Percentiles rank a stretch among this genome's conserved stretches.
phyloP scores from a whole-genome alignment of 1,284 basidiomycete genomes.

The Takashimella tepidaria region DNA sequence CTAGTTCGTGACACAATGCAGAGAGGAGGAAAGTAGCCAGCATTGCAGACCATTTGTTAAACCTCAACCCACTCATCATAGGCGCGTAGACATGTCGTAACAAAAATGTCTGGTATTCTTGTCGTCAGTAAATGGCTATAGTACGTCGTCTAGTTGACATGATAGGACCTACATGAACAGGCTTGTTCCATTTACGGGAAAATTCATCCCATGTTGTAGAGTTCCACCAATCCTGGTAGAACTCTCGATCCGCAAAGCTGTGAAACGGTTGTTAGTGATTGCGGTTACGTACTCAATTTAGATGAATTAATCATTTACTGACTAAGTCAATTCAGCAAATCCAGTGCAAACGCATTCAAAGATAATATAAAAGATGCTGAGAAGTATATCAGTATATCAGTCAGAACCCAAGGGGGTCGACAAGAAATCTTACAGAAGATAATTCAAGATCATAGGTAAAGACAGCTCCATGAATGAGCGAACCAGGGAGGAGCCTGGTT shows the following conservation, averaged over 20 bases:
- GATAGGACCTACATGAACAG: conserved; percentile 44
- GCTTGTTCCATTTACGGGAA: conserved; percentile 90
- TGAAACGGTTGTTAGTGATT: conserved; percentile 6
- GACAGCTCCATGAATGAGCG: conserved; percentile 78
- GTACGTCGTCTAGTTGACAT: background rate
- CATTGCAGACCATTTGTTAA: conserved; percentile 75
- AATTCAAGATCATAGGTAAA: conserved; percentile 79
- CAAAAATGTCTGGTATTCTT: conserved; percentile 87
- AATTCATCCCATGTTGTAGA: conserved; percentile 95
- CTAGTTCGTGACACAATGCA: conserved; percentile 84
- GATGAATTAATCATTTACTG: conserved; percentile 36
- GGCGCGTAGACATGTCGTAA: conserved; percentile 91
- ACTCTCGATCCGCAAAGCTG: conserved; percentile 90
- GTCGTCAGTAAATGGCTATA: conserved; percentile 44
- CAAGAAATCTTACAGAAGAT: conserved; percentile 44
- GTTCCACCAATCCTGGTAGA: conserved; percentile 99
- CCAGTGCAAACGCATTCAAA: conserved; percentile 91
- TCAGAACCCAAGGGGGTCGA: background rate
- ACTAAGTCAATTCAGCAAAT: conserved; percentile 88
- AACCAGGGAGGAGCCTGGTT: conserved; percentile 62
- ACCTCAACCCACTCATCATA: conserved; percentile 67
- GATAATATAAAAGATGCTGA: conserved; percentile 46
- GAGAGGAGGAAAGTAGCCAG: conserved; percentile 86
- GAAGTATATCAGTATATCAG: conserved; percentile 4
- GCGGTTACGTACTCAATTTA: background rate